Evolutionary conservation across 306 rosid species (phyloP).

Genomic region (Carpinus viminea): DNA sequence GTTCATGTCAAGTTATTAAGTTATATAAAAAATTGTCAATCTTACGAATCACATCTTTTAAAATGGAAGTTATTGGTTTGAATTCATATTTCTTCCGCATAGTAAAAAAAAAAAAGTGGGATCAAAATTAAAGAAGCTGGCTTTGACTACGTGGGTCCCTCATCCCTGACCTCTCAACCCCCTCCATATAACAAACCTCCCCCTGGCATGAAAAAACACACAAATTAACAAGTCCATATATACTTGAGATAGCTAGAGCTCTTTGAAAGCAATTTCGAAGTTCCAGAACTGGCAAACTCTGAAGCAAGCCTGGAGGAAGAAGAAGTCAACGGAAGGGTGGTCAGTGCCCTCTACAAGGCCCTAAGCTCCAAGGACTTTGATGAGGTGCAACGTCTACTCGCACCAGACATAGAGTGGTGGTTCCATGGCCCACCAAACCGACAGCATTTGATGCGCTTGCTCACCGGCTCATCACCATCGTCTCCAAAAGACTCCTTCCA

Average conservation of each 20-base stretch:
- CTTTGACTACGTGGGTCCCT: neutral
- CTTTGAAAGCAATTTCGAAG: neutral
- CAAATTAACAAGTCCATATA: neutral
- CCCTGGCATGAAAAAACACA: neutral
- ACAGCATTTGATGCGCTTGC: slow-evolving; percentile 59
- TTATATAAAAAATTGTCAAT: too few species aligned
- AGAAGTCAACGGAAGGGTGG: slow-evolving; percentile 35
- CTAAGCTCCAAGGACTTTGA: slow-evolving; percentile 41
- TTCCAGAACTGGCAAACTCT: slow-evolving; percentile 41
- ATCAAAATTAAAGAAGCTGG: neutral
- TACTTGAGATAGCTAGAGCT: neutral
- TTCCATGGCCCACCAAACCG: slow-evolving; percentile 77
- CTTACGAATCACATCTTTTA: too few species aligned
- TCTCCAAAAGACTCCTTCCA: slow-evolving; percentile 23
- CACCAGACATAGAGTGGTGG: slow-evolving; percentile 80
- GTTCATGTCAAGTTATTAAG: too few species aligned
- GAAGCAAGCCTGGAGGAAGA: slow-evolving; percentile 27
- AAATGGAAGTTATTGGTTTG: too few species aligned
- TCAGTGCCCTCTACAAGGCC: slow-evolving; percentile 56
- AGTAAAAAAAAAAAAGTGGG: neutral
- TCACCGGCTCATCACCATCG: slow-evolving; percentile 45
- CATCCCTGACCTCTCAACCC: neutral
- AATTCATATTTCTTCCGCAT: too few species aligned
- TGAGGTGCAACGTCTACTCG: slow-evolving; percentile 40
- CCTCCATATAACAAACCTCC: neutral